These are phyloP conservation scores for Marasmius sp. DNA, from an alignment of 1,284 basidiomycete genomes.

Conservation along the genomic window DNA sequence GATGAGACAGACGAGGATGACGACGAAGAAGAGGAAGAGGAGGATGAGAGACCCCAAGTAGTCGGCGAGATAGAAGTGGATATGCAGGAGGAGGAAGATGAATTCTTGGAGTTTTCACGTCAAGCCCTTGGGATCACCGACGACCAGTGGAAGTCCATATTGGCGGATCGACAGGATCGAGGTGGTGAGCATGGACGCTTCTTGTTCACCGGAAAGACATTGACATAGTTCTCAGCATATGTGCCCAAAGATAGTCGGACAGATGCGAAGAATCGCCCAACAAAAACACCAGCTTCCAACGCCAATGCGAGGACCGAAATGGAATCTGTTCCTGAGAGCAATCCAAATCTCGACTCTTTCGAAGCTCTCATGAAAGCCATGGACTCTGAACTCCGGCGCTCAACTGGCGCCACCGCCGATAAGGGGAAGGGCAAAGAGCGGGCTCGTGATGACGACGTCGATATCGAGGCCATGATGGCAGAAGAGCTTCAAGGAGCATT, in stretches of 20 bases:
- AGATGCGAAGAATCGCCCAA: conserved; percentile 1
- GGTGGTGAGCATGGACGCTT: conserved; percentile 58
- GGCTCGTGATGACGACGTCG: conserved; percentile 48
- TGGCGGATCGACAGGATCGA: conserved; percentile 69
- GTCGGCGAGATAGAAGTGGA: conserved; percentile 83
- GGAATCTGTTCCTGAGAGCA: conserved; percentile 41
- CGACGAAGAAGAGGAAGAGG: conserved; percentile 53
- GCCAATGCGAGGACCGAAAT: conserved; percentile 17
- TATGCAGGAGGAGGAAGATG: conserved; percentile 87
- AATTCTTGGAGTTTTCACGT: conserved; percentile 90
- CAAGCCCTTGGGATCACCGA: conserved; percentile 86
- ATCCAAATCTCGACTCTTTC: conserved; percentile 84
- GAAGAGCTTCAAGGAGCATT: conserved; percentile 74
- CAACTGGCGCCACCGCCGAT: conserved; percentile 29
- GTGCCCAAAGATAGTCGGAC: conserved; percentile 46
- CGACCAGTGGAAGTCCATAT: conserved; percentile 80
- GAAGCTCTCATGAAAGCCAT: conserved; percentile 94
- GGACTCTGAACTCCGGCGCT: conserved; percentile 75
- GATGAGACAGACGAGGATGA: conserved; percentile 73
- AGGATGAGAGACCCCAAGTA: conserved; percentile 76
- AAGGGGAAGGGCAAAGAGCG: conserved; percentile 25
- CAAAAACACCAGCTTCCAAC: conserved; percentile 15
- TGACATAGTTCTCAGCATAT: conserved; percentile 50
- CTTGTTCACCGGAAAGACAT: neutral
- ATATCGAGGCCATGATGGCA: conserved; percentile 83